Evolutionary conservation across 495 filamentous ascomycete species (phyloP).

Genomic region (Lasiosphaeria ovina): DNA sequence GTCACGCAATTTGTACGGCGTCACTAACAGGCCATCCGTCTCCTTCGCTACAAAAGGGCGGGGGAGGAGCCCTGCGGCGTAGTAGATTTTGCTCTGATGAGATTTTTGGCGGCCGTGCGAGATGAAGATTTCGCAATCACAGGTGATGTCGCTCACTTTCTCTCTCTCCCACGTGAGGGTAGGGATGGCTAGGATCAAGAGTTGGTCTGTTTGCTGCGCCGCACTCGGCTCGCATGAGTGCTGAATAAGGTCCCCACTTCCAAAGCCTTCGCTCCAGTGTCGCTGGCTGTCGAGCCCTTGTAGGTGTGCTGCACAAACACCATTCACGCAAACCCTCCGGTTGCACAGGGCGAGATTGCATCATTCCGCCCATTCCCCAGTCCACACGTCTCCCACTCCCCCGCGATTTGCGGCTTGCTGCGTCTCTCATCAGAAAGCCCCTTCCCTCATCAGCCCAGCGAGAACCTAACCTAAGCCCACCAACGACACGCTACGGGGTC

Average conservation of each 20-base stretch:
- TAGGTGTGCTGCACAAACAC: too few relatives aligned
- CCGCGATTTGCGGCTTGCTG: not conserved
- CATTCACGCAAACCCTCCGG: not conserved
- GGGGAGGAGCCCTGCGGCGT: too few relatives aligned
- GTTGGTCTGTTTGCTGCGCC: not conserved
- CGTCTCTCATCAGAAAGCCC: too few relatives aligned
- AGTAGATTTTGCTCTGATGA: too few relatives aligned
- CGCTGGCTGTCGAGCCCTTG: not conserved
- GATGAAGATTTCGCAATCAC: not conserved
- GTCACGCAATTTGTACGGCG: not conserved
- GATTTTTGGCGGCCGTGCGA: too few relatives aligned
- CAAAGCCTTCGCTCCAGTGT: too few relatives aligned
- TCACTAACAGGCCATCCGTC: not conserved
- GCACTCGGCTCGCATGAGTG: not conserved
- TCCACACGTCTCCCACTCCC: too few relatives aligned
- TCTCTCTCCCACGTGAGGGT: slow-evolving; percentile 1
- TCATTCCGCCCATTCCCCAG: not conserved
- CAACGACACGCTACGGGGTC: too few relatives aligned
- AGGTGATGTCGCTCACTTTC: not conserved
- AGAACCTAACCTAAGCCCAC: too few relatives aligned
- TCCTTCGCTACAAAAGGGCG: not conserved
- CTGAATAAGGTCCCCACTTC: not conserved
- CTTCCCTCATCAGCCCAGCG: too few relatives aligned
- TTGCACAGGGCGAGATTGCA: not conserved
- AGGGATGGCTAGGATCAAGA: slow-evolving; percentile 5